phyloP scores from a whole-genome alignment of 345 rosid genomes.

The Rhodamnia rubescens region DNA sequence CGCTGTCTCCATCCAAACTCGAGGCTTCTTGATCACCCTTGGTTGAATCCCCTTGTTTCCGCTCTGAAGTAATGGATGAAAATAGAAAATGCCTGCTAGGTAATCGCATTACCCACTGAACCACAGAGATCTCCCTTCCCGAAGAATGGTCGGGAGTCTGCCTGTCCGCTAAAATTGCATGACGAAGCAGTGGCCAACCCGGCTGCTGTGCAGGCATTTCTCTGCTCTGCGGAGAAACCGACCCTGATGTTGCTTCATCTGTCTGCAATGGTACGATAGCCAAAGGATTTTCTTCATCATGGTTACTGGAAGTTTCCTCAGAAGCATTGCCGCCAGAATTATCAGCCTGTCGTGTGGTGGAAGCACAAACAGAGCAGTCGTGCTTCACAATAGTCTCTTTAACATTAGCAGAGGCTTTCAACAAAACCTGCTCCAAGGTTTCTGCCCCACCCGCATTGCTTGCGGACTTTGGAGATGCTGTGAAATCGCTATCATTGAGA shows the following conservation, averaged over 20 bases:
- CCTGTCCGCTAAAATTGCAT: constrained; percentile 16
- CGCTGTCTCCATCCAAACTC: constrained; percentile 34
- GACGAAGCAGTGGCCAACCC: constrained; percentile 84
- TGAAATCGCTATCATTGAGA: constrained; percentile 19
- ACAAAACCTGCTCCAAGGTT: constrained; percentile 27
- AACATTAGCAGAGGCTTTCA: constrained; percentile 29
- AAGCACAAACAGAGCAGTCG: constrained; percentile 54
- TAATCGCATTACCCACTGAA: constrained; percentile 51
- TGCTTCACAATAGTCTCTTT: constrained; percentile 13
- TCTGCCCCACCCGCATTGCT: constrained; percentile 14
- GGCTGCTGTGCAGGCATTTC: constrained; percentile 52
- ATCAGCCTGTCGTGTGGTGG: constrained; percentile 10
- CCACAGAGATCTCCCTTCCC: constrained; percentile 48
- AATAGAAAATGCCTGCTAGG: constrained; percentile 38
- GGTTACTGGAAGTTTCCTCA: constrained; percentile 4
- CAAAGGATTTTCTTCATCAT: constrained; percentile 25
- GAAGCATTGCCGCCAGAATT: constrained; percentile 11
- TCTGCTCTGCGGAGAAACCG: constrained; percentile 27
- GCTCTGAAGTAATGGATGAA: constrained; percentile 17
- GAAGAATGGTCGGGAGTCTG: constrained; percentile 22
- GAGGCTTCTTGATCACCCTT: constrained; percentile 10
- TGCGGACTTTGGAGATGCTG: constrained; percentile 1
- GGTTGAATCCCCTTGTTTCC: constrained; percentile 11
- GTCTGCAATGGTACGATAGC: constrained; percentile 46
- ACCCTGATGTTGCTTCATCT: constrained; percentile 17